Evolutionary conservation across 1,139 yeast species (phyloP).

Genomic region (Saccharomycopsis hybrid): DNA sequence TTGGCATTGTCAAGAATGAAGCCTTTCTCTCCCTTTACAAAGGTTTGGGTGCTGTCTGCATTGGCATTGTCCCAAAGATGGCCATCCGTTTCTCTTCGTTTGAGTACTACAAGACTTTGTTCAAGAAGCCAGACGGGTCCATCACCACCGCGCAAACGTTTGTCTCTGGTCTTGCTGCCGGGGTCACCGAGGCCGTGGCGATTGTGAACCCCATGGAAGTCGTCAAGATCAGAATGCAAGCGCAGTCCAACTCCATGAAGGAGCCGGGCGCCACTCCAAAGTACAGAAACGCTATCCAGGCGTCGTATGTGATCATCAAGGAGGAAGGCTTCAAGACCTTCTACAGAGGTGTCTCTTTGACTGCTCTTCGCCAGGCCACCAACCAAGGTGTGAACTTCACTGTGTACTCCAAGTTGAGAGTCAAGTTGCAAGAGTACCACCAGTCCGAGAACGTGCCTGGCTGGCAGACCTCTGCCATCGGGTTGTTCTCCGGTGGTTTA

Average conservation of each 20-base stretch:
- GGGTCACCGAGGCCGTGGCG: constrained; percentile 89
- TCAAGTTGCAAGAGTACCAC: constrained; percentile 62
- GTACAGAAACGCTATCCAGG: constrained; percentile 91
- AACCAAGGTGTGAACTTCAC: constrained; percentile 99
- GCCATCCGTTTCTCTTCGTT: constrained; percentile 93
- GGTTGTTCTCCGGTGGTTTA: constrained; percentile 89
- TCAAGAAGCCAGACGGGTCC: constrained; percentile 55
- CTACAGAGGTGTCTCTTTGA: constrained; percentile 90
- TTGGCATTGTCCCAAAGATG: constrained; percentile 98
- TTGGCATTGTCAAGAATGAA: constrained; percentile 70
- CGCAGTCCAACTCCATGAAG: constrained; percentile 85
- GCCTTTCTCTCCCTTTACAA: constrained; percentile 84
- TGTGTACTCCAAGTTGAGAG: constrained; percentile 81
- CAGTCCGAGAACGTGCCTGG: constrained; percentile 65
- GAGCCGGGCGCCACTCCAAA: constrained; percentile 71
- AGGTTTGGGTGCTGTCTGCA: constrained; percentile 94
- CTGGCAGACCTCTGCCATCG: constrained; percentile 91
- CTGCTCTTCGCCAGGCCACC: constrained; percentile 97
- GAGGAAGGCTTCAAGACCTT: constrained; percentile 90
- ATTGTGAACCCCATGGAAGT: constrained; percentile 98
- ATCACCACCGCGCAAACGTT: constrained; percentile 70
- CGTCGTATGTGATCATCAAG: constrained; percentile 71
- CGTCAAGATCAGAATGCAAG: constrained; percentile 92
- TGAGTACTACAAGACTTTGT: constrained; percentile 73
- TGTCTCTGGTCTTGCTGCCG: constrained; percentile 95